Percentiles rank a stretch among this genome's conserved stretches.
phyloP scores from a whole-genome alignment of 1,139 yeast species.

The Candida mesenterica region DNA sequence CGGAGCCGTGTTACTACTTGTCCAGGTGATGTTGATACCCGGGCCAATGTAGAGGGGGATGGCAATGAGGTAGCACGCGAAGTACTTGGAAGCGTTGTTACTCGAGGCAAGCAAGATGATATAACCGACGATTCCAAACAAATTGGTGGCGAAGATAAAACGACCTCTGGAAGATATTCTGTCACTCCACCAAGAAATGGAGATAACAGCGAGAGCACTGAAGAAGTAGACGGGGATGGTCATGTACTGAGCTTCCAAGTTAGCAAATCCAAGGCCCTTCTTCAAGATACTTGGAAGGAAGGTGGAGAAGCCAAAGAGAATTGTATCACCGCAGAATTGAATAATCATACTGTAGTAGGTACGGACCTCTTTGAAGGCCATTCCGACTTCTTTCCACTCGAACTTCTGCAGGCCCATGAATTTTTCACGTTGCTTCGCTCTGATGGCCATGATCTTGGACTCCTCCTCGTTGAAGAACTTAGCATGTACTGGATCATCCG shows the following conservation, averaged over 20 bases:
- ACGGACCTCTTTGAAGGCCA: conserved; percentile 40
- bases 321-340: conserved; percentile 47
- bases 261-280: conserved; percentile 43
- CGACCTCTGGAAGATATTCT: conserved; percentile 12
- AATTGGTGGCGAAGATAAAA: conserved; percentile 22
- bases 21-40: conserved; percentile 46
- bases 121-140: conserved; percentile 40
- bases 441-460: conserved; percentile 19
- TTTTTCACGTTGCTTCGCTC: conserved; percentile 23
- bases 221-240: conserved; percentile 50
- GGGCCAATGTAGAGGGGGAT: conserved; percentile 39
- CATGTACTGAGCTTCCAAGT: conserved; percentile 44
- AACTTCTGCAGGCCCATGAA: conserved; percentile 30
- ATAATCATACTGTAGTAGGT: conserved; percentile 38
- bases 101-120: conserved; percentile 29
- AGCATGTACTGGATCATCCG: conserved; percentile 15
- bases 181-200: conserved; percentile 42
- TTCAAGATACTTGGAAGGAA: conserved; percentile 47
- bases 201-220: conserved; percentile 37
- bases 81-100: conserved; percentile 39
- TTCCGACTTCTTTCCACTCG: conserved; percentile 38
- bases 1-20: conserved; percentile 43
- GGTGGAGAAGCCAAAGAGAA: conserved; percentile 48
- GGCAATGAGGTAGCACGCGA: conserved; percentile 46
- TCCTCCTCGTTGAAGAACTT: conserved; percentile 22